Evolutionary conservation across 352 stramenopile genomes (phyloP), one percentile per base, ranked within the genome.

Genomic region (Phytophthora cryptogea): DNA sequence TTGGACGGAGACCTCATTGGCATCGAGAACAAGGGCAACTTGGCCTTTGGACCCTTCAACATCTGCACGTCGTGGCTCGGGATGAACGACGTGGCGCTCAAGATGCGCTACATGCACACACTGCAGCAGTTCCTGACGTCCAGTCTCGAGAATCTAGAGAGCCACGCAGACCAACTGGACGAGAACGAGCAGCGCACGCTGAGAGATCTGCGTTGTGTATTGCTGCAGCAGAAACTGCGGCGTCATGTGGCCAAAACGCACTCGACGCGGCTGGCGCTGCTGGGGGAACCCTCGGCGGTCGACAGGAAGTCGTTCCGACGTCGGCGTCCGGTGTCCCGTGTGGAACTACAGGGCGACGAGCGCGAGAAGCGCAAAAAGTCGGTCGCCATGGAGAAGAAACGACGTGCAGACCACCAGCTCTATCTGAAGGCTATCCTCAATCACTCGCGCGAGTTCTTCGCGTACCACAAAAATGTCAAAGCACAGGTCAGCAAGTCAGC

Each of bases 401-500:
- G 83, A 6, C 83, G 83, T 8, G 80, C 82, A 5, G 74, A 89
- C 33, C 85, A 90, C 28, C 85, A 93, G 54, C 67, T 81, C 43
- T 95, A 94, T 56, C 62, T 95, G 33, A 90, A 89, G 50, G 81
- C 83, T 0, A 77, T 95, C 4, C 48, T 94, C 33, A 90, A 91
- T 55, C 87, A 95, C 59, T 89, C 85, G 46, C 79, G 87, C 13
- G 85, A 94, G 54, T 95, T 95, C 37, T 91, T 91, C 28, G 70
- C 76, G n/a, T 94, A 84, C 54, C 87, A 95, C 68, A 93, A 93
- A 69, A 89, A 92, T 40, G 80, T 88, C 31, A 92, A 94, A 59
- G 64, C 70, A 11, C 81, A 90, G 42, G 57, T 87, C 1, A 78
- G 73, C 37, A 92, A 92, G 42, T 86, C 73, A 2, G 73, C 87